Evolutionary conservation across 2,329 filamentous ascomycete species (phyloP), one percentile per base, ranked within the genome.

Genomic region (Alternaria sp.): DNA sequence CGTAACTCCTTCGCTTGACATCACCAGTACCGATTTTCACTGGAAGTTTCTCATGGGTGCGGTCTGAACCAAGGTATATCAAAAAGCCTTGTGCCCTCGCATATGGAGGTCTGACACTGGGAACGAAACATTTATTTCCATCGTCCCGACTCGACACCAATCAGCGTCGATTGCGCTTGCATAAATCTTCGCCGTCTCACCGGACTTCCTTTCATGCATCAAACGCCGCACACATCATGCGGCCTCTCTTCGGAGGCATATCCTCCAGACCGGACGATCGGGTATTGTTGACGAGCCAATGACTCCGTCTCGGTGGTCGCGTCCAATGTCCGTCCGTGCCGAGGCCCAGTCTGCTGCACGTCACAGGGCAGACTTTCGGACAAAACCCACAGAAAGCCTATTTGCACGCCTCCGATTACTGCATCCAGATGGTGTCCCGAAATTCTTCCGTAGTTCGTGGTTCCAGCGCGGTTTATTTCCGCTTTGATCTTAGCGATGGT

Each of bases 1-100:
- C 32, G 55, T 69, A 14, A 70, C 66, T 54, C 69, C 74, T 1
- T 56, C 67, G 4, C 67, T 75, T 41, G 74, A 78, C 36, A 70
- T 77, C 32, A 73, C 61, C 48, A 72, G 63, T 48, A 70, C 64
- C 30, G 72, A 75, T 12, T 77, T 78, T 48, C 70, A 69, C 32
- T 77, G 75, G 75, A 75, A 70, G 18, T 77, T 78, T 46, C 39
- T 78, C 14, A 70, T 73, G 53, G 75, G 75, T 2, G 72, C 69
- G 9, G 60, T 75, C 18, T 77, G 65, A 76, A 41, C 12, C 18
- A 36, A 34, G 2, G 16, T 18, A 1, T 26, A 16, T 36, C 18
- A 18, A 5, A 5, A 18, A 49, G 12, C 46, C 46, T 36, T 38
- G 6, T 38, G 12, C 46, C 8, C 46, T n/a, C 46, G 7, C 46